A percentile compares a stretch with the other conserved stretches of the same genome.
These are phyloP conservation scores for Salix exigua DNA, from an alignment of 345 rosid genomes.

Conservation along the genomic window DNA sequence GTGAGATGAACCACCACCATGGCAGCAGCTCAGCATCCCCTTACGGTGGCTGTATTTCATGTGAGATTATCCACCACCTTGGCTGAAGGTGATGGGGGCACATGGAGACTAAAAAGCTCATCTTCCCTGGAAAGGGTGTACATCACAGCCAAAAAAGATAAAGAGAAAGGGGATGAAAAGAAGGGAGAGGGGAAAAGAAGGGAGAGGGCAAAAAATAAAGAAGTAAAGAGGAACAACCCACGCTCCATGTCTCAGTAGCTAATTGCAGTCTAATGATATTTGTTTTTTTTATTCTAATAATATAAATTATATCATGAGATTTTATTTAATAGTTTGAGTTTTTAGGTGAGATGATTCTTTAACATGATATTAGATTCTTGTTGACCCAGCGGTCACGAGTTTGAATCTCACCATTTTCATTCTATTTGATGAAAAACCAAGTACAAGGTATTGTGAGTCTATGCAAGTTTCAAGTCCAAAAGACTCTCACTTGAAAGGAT, in stretches of 20 bases:
- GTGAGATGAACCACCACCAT: slow-evolving; percentile 31
- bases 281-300: neutral
- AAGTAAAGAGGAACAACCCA: slow-evolving; percentile 35
- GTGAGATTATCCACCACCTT: slow-evolving; percentile 33
- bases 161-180: slow-evolving; percentile 29
- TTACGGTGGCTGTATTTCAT: slow-evolving; percentile 38
- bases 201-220: neutral
- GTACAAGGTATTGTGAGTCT: no score
- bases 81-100: slow-evolving; percentile 34
- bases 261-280: slow-evolving; percentile 16
- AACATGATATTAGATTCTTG: no score
- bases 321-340: no score
- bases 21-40: neutral
- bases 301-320: no score
- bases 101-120: slow-evolving; percentile 41
- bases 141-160: slow-evolving; percentile 30
- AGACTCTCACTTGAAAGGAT: no score
- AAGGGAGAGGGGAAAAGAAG: slow-evolving; percentile 3
- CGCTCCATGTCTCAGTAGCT: slow-evolving; percentile 42
- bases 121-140: slow-evolving; percentile 33
- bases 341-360: no score
- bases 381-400: no score
- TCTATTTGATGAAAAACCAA: no score
- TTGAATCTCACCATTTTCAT: no score
- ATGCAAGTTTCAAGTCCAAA: no score